phyloP scores from a whole-genome alignment of 306 rosid species.

The cucumber (Cucumis sativus) region DNA sequence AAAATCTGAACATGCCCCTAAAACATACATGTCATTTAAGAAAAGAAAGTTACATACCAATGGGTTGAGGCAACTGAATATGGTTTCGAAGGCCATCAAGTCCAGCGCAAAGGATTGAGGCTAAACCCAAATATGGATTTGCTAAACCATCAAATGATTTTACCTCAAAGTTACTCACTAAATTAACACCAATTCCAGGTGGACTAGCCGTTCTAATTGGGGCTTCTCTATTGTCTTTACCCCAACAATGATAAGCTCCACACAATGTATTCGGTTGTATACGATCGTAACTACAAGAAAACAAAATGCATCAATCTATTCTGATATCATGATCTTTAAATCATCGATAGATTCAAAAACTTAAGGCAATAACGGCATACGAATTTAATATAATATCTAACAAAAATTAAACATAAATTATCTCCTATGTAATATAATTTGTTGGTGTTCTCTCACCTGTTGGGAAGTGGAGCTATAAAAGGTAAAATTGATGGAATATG shows the following conservation, averaged over 20 bases:
- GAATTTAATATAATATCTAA: no score
- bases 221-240: constrained; percentile 81
- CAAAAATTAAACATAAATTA: no score
- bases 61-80: constrained; percentile 65
- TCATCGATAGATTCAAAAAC: no score
- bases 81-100: constrained; percentile 78
- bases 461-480: constrained; percentile 72
- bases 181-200: constrained; percentile 12
- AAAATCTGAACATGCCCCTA: no score
- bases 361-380: no score
- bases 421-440: not conserved
- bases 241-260: constrained; percentile 91
- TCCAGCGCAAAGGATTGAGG: constrained; percentile 76
- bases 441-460: constrained; percentile 36
- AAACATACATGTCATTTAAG: no score
- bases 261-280: constrained; percentile 76
- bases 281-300: constrained; percentile 58
- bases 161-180: constrained; percentile 63
- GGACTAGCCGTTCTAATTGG: constrained; percentile 79
- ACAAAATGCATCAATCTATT: no score
- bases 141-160: constrained; percentile 83
- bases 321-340: no score
- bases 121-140: constrained; percentile 75
- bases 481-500: constrained; percentile 69
- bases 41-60: constrained; percentile 25